Conservation (phyloP, 2,329 filamentous ascomycete genomes). For the Paradendryphiella salina region DNA sequence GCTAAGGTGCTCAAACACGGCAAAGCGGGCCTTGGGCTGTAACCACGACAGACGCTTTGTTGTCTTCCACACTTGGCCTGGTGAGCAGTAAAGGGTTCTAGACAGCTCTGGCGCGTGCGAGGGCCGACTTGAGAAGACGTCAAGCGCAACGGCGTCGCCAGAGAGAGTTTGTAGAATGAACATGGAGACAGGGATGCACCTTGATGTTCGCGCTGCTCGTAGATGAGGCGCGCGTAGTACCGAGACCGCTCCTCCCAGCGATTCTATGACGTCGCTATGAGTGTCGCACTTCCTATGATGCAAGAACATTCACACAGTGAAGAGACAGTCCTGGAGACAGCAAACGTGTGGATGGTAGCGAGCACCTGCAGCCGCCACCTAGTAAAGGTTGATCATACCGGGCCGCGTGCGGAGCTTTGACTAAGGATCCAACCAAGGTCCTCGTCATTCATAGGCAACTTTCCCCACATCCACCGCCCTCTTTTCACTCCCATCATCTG, state of each 20-base stretch:
- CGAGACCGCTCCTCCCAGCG: not conserved
- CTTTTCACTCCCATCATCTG: conserved; percentile 8
- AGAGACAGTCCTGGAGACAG: conserved; percentile 1
- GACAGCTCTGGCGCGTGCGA: not conserved
- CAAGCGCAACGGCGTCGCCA: not conserved
- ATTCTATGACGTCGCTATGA: conserved; percentile 11
- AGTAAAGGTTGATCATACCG: conserved; percentile 11
- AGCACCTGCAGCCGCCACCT: conserved; percentile 3
- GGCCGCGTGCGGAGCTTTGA: conserved; percentile 19
- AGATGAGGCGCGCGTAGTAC: conserved; percentile 2
- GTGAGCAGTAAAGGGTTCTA: not conserved
- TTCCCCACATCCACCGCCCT: conserved; percentile 18
- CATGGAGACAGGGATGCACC: conserved; percentile 2
- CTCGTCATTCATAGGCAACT: conserved; percentile 20
- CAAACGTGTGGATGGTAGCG: conserved; percentile 7
- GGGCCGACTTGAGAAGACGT: not conserved
- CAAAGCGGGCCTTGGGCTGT: not conserved
- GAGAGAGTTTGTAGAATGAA: not conserved
- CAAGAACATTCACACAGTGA: not conserved
- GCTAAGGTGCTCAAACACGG: not conserved
- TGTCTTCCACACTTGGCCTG: not conserved
- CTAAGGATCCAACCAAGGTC: conserved; percentile 12
- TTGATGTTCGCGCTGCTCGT: conserved; percentile 7
- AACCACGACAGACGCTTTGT: not conserved
- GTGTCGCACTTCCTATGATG: not conserved